Base-by-base conservation (phyloP, 2,329 filamentous ascomycete species). In the Pestalotiopsis sp. region DNA sequence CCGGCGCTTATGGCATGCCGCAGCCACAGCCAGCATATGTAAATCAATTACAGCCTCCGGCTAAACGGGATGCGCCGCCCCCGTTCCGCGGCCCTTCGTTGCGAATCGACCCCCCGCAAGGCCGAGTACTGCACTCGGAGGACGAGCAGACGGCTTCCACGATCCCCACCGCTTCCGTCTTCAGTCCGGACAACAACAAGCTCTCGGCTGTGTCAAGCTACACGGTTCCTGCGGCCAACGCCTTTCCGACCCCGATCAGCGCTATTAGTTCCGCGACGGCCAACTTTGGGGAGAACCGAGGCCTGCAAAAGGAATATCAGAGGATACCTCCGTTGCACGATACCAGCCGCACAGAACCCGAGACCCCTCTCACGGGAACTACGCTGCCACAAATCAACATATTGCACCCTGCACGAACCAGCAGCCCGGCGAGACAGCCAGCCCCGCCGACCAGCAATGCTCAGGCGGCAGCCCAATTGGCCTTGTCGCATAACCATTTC, bases 191-290 rank as follows among this genome's bases (percentile, higher is more conserved):
- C 70, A 87, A 86, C 70, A 87, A 86, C 75, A 90, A 90, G 78
- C 80, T 89, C n/a, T 89, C 89, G 3, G 84, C 87, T 17, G 79
- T 90, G 41, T 85, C 87, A 14, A 75, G 76, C 7, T 87, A 85
- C 74, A 83, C 84, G 14, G 81, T 77, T 68, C 31, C 59, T 1
- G 75, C 86, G 4, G 83, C 83, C 65, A 90, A 86, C 75, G 82
- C 86, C 27, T 90, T 89, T 69, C 87, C 88, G 36, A 91, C 89
- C 17, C 89, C 89, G 11, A 83, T 91, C 74, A 91, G 88, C 77
- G 89, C 89, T 58, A 85, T 76, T 63, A 76, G 75, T 56, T 74
- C 73, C 17, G 77, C 77, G 73, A 76, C 74, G 78, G 20, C 76
- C 74, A 75, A 80, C 68, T 77, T 77, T 76, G 31, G 65, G 71